Base-by-base conservation (phyloP, 2,329 filamentous ascomycete genomes). In the Colletotrichum siamense region DNA sequence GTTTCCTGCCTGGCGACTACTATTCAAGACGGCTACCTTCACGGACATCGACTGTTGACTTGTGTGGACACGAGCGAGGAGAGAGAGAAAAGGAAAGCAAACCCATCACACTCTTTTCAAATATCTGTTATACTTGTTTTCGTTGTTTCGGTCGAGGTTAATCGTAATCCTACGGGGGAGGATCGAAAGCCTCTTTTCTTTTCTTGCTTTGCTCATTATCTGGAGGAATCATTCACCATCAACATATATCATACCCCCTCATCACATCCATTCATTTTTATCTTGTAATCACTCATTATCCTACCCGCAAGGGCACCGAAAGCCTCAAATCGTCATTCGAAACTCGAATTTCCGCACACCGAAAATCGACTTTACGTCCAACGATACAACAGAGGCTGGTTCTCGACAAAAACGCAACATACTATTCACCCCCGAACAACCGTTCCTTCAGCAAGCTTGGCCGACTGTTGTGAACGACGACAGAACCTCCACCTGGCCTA, bases 131-230 rank as follows among this genome's bases (percentile, higher is more conserved):
- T n/a, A 13, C 13, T 32, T 26, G 12, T 39, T 67, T 32, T 22
- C 30, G 30, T 32, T 32, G 30, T 32, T 36, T 63, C 57, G 69
- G 69, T 49, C 44, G 44, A 52, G 44, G 44, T 52, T 76, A 73
- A 73, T 76, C 63, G 49, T 76, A 69, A 76, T 76, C 73, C 64
- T 64, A 69, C 57, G 57, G 39, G 30, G 44, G 70, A 68, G 69
- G 63, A 73, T 49, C 26, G 57, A 65, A 44, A 69, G 30, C 70
- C 69, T 76, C 44, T 63, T 39, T 22, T 65, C 10, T 34, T 26
- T 36, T 63, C 44, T 70, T 34, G 9, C 30, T 24, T 64, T 49
- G 73, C 71, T 44, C 28, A 65, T 26, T 28, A 22, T 26, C 32
- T 52, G 49, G 26, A n/a, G 65, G 26, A 68, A 34, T 34, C 64